A percentile compares a stretch with the other conserved stretches of the same genome.
Evolutionary conservation across 2,329 filamentous ascomycete species (phyloP).

Genomic region (Sporothrix protearum): DNA sequence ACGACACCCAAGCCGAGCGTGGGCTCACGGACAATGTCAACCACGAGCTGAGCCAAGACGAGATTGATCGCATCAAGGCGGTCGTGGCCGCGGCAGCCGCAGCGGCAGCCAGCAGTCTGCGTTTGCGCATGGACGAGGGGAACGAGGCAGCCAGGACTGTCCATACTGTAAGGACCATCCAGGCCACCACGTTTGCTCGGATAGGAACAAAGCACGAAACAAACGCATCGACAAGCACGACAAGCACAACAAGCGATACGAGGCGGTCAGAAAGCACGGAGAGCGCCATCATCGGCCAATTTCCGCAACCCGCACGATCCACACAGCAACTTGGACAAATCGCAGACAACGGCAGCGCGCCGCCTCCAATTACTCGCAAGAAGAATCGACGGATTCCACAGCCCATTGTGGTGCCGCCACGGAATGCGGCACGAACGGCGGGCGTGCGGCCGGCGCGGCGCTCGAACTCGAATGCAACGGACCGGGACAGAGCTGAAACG

Average conservation of each 20-base stretch:
- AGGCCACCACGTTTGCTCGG: not conserved
- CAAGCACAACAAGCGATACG: not conserved
- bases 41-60: slow-evolving; percentile 35
- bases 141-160: not conserved
- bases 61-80: slow-evolving; percentile 51
- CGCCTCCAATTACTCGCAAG: not conserved
- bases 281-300: not conserved
- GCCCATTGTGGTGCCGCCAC: slow-evolving; percentile 36
- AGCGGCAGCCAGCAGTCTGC: slow-evolving; percentile 17
- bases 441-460: not conserved
- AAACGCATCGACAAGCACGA: not conserved
- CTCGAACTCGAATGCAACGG: not conserved
- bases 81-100: slow-evolving; percentile 37
- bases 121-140: slow-evolving; percentile 13
- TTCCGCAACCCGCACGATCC: not conserved
- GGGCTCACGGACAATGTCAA: slow-evolving; percentile 21
- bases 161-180: not conserved
- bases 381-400: slow-evolving; percentile 30
- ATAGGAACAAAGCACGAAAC: not conserved
- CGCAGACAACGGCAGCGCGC: not conserved
- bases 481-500: not conserved
- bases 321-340: not conserved
- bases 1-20: slow-evolving; percentile 24
- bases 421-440: not conserved
- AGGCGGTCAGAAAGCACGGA: not conserved